A percentile compares a stretch with the other conserved stretches of the same genome.
These are phyloP conservation scores for Pseudozyma thailandica DNA, from an alignment of 1,284 basidiomycete species.

Conservation along the genomic window DNA sequence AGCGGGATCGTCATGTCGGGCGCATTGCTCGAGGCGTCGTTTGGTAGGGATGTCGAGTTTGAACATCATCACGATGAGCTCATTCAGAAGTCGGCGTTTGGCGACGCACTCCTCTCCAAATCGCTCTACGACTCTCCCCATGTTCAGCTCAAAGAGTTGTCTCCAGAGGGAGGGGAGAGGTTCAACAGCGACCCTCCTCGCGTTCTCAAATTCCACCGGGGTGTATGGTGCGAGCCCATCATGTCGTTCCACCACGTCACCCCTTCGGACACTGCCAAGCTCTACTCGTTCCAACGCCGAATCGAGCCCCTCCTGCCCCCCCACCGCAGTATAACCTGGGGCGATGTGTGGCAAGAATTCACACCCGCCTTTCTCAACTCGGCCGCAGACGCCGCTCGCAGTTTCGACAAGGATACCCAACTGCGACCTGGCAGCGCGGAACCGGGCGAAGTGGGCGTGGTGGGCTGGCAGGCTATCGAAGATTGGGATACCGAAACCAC, in stretches of 20 bases:
- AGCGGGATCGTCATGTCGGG: slow-evolving; percentile 34
- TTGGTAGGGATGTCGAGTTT: slow-evolving; percentile 25
- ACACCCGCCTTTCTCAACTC: slow-evolving; percentile 12
- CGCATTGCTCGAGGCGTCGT: slow-evolving; percentile 27
- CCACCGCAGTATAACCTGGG: slow-evolving; percentile 7
- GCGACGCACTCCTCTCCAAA: slow-evolving; percentile 48
- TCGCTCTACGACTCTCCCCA: slow-evolving; percentile 29
- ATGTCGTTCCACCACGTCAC: slow-evolving; percentile 52
- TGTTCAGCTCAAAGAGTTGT: slow-evolving; percentile 10
- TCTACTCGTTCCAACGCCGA: slow-evolving; percentile 38
- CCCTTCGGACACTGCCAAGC: slow-evolving; percentile 13
- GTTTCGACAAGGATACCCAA: too few relatives aligned
- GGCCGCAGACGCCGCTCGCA: background rate
- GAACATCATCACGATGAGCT: slow-evolving; percentile 31
- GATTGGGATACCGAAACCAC: slow-evolving; percentile 35
- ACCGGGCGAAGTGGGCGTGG: slow-evolving; percentile 18
- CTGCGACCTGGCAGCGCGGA: background rate
- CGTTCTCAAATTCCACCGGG: slow-evolving; percentile 18
- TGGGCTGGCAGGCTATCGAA: slow-evolving; percentile 34
- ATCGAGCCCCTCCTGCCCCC: slow-evolving; percentile 17
- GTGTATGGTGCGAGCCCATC: slow-evolving; percentile 37
- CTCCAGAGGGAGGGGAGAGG: slow-evolving; percentile 13
- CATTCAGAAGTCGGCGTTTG: slow-evolving; percentile 28
- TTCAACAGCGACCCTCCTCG: slow-evolving; percentile 39
- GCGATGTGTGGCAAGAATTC: slow-evolving; percentile 44